Evolutionary conservation across 2,329 filamentous ascomycete genomes (phyloP).

Genomic region (Daldinia sp.): DNA sequence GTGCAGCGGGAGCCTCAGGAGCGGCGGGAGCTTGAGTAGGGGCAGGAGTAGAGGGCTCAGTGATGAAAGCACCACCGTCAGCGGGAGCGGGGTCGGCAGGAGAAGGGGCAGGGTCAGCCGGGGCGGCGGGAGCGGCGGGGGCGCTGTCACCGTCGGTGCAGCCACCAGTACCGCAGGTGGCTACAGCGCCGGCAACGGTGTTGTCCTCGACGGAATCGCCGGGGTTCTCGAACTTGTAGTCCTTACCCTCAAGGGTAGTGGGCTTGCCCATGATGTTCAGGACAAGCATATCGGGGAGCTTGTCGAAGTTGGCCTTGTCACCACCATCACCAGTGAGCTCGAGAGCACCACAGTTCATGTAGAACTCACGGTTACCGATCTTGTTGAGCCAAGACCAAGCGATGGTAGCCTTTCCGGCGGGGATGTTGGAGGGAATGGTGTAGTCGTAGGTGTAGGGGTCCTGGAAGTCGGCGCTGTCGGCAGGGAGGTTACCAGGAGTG

Average conservation of each 20-base stretch:
- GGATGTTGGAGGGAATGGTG: conserved; percentile 74
- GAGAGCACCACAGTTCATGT: conserved; percentile 93
- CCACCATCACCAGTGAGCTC: conserved; percentile 65
- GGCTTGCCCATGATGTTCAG: conserved; percentile 66
- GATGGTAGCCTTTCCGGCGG: conserved; percentile 78
- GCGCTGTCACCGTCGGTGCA: conserved; percentile 32
- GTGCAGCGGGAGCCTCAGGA: conserved; percentile 22
- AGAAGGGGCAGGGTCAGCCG: conserved; percentile 34
- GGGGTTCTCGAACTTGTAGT: conserved; percentile 74
- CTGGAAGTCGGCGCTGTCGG: conserved; percentile 52
- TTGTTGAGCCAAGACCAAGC: conserved; percentile 98
- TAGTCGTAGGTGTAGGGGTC: conserved; percentile 71
- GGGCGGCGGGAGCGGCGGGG: conserved; percentile 31
- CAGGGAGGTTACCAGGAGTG: conserved; percentile 63
- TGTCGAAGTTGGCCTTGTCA: conserved; percentile 60
- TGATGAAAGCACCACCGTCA: conserved; percentile 3
- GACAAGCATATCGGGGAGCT: conserved; percentile 77
- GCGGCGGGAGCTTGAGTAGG: conserved; percentile 34
- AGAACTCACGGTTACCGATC: conserved; percentile 88
- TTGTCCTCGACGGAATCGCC: conserved; percentile 65
- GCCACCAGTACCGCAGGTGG: conserved; percentile 45
- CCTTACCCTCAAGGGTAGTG: conserved; percentile 52
- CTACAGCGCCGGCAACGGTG: conserved; percentile 48
- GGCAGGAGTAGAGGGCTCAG: conserved; percentile 19
- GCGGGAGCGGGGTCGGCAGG: conserved; percentile 26